Evolutionary conservation across 2,329 filamentous ascomycete genomes (phyloP), one percentile per base, ranked within the genome.

Genomic region (Penicillium sp.): DNA sequence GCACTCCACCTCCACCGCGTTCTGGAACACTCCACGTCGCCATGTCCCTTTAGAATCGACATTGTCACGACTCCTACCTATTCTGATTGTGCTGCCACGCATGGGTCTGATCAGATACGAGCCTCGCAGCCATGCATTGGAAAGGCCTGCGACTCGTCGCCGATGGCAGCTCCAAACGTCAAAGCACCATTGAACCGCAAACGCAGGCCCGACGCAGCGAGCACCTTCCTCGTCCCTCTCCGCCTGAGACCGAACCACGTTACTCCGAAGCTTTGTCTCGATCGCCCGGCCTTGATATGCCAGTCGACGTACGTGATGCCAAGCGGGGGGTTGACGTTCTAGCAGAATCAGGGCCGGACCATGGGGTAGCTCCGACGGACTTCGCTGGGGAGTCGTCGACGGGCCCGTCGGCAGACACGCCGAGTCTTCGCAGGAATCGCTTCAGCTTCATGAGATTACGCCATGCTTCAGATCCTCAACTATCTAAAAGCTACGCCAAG

Each of bases 391-490:
- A 26, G 5, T 47, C 60, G 28, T 54, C 63, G 13, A 51, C 57
- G 3, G 59, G 49, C 4, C 6, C 13, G 12, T 42, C 41, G 13
- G 13, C 18, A 18, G 64, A 65, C 21, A 54, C 60, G 38, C 58
- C 68, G 24, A 65, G 58, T 45, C 49, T 63, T 56, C 66, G 66
- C 52, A 66, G 70, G 42, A 73, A 81, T 60, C 76, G 82, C 51
- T 85, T 86, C 70, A 85, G 80, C 65, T 72, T 95, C 72, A 78
- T 96, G 74, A 86, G 87, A 67, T 91, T 94, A 70, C 88, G 91
- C 65, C 92, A 96, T 81, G 92, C 90, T 56, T 96, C 92, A 8
- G 93, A 97, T 74, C 88, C 91, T 46, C 91, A 96, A 71, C 76
- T 97, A 56, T 90, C 90, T 10, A 78, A 85, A 69, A 87, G 87